Conservation (phyloP, 306 rosid species). For the Morella rubra region DNA sequence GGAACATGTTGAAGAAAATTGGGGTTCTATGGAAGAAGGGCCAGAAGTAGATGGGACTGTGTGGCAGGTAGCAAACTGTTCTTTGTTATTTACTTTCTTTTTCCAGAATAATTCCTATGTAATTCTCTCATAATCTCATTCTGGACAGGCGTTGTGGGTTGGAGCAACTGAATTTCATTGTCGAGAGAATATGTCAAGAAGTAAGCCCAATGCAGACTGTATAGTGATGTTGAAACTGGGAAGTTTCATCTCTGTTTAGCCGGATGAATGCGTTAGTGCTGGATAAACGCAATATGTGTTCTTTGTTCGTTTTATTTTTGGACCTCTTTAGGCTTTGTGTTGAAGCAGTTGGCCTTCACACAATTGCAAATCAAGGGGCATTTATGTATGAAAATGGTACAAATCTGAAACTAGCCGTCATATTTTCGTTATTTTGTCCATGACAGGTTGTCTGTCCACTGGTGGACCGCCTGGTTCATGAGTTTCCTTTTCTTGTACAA, state of each 20-base stretch:
- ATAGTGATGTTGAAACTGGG: constrained; percentile 19
- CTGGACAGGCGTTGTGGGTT: constrained; percentile 19
- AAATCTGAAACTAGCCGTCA: background rate
- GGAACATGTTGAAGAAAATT: constrained; percentile 84
- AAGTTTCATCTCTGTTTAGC: background rate
- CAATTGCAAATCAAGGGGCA: background rate
- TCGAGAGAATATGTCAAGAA: constrained; percentile 2
- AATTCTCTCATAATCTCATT: background rate
- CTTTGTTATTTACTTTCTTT: background rate
- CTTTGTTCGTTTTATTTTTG: constrained; percentile 4
- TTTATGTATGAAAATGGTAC: background rate
- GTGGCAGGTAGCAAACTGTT: constrained; percentile 16
- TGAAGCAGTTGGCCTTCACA: background rate
- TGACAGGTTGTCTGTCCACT: background rate
- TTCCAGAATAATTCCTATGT: background rate
- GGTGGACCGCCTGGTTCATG: background rate
- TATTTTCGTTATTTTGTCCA: background rate
- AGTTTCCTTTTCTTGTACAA: background rate
- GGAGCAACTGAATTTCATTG: background rate
- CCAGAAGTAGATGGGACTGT: constrained; percentile 41
- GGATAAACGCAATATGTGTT: constrained; percentile 5
- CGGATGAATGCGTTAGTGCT: constrained; percentile 10
- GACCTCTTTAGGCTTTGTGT: background rate
- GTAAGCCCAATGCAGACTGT: constrained; percentile 22
- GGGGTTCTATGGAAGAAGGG: constrained; percentile 93